phyloP scores from a whole-genome alignment of 306 rosid genomes.

The Cicer judaicum region DNA sequence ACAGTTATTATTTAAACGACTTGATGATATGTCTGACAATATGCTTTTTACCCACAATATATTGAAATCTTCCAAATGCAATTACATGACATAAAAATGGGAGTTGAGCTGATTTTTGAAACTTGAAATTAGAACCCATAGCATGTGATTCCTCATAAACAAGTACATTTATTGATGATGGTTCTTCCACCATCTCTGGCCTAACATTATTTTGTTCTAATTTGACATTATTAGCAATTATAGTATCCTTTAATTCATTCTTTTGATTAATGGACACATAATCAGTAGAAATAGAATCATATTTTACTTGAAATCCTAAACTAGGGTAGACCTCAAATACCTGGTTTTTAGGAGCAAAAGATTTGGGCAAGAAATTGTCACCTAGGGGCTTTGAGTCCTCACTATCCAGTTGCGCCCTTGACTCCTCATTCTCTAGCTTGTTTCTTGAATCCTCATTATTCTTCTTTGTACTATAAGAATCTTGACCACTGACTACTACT shows the following conservation, averaged over 20 bases:
- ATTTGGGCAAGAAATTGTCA: conserved; percentile 55
- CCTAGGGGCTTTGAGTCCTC: conserved; percentile 24
- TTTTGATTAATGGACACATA: conserved; percentile 95
- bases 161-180: conserved; percentile 50
- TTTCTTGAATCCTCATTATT: conserved; percentile 43
- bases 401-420: too few relatives aligned
- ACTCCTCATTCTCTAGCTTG: conserved; percentile 10
- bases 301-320: conserved; percentile 91
- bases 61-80: too few relatives aligned
- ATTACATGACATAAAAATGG: too few relatives aligned
- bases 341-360: conserved; percentile 76
- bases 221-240: conserved; percentile 56
- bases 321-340: conserved; percentile 98
- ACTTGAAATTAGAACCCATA: conserved; percentile 44
- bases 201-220: too few relatives aligned
- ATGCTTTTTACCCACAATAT: too few relatives aligned
- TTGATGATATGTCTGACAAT: too few relatives aligned
- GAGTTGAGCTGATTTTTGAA: too few relatives aligned
- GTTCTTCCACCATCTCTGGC: too few relatives aligned
- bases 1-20: too few relatives aligned
- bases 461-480: conserved; percentile 46
- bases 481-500: conserved; percentile 47
- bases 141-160: conserved; percentile 77
- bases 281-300: conserved; percentile 98
- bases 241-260: conserved; percentile 97